Evolutionary conservation across 306 rosid genomes (phyloP), one percentile per base, ranked within the genome.

Genomic region (Cucumis melo): DNA sequence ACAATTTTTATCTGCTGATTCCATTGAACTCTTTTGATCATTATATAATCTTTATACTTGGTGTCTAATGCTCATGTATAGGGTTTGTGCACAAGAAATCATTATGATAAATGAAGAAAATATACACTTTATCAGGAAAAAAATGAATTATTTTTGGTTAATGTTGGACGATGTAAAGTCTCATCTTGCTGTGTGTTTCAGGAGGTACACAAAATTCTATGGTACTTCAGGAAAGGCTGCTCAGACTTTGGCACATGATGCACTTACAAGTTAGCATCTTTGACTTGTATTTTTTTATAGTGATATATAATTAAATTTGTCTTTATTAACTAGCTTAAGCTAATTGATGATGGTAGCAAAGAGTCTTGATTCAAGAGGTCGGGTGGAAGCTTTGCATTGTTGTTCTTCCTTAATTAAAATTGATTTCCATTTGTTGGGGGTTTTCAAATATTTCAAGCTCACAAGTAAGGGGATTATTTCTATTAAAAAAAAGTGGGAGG

Each of bases 121-220:
- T 68, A 4, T 68, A 27, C 24, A 23, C 32, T 6, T 5, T 39
- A 7, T 42, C 55, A 13, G 2, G 74, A 42, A 46, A 42, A 68
- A 65, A 20, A 7, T 38, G 24, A 68, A 68, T 42, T 68, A 21
- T 68, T 19, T 42, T 68, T 23, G 55, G 34, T 42, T 14, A 6
- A 23, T 66, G 29, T 39, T n/a, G 24, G 16, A 34, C 65, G 10
- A 17, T 20, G 15, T 74, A 14, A 32, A 55, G 17, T 74, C 66
- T 56, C 38, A 38, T 36, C 74, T 83, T 78, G 39, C 51, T 46
- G 56, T 62, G 76, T 83, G 58, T 79, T 89, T 85, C 91, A 94
- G 99, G 97, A 90, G 99, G 89, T 94, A 92, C 83, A 90, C 99
- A 48, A 89, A 92, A 80, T 94, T 92, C 56, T 94, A 90, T 83